Evolutionary conservation across 768 basidiomycete genomes (phyloP).

Genomic region (Phaeolepiota aurea): DNA sequence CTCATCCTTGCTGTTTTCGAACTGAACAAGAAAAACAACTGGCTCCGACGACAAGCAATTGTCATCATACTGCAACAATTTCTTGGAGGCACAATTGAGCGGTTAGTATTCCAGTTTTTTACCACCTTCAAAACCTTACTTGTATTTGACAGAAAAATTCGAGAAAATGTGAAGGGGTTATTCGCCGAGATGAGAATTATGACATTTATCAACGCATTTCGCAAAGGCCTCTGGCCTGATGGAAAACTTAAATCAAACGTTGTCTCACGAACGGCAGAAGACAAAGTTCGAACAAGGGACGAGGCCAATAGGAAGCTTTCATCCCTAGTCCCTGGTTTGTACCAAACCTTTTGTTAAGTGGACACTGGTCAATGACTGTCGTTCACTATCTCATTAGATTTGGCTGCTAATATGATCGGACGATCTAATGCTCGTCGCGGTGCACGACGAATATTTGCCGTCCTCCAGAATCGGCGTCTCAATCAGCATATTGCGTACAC

Average conservation of each 20-base stretch:
- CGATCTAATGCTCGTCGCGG: constrained; percentile 90
- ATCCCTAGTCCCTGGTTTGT: constrained; percentile 80
- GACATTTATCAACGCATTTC: constrained; percentile 55
- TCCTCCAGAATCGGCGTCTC: constrained; percentile 87
- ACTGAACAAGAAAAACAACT: constrained; percentile 92
- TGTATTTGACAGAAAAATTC: constrained; percentile 65
- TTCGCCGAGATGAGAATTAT: constrained; percentile 67
- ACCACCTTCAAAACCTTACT: background rate
- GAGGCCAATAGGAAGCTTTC: constrained; percentile 89
- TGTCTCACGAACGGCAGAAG: constrained; percentile 66
- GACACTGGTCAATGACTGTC: background rate
- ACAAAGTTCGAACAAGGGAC: constrained; percentile 73
- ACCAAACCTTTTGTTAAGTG: too few species aligned
- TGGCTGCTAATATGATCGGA: constrained; percentile 98
- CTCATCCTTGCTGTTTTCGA: constrained; percentile 90
- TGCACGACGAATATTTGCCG: constrained; percentile 86
- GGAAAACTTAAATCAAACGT: constrained; percentile 59
- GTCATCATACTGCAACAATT: constrained; percentile 96
- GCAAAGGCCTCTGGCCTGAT: constrained; percentile 79
- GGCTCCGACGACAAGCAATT: constrained; percentile 92
- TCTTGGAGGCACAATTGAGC: constrained; percentile 90
- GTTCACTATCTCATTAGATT: constrained; percentile 43
- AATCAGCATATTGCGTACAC: constrained; percentile 91
- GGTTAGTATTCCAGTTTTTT: constrained; percentile 38
- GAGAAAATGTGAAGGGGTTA: constrained; percentile 61